Base-by-base conservation (phyloP, 345 rosid species). In the Carallia brachiata region DNA sequence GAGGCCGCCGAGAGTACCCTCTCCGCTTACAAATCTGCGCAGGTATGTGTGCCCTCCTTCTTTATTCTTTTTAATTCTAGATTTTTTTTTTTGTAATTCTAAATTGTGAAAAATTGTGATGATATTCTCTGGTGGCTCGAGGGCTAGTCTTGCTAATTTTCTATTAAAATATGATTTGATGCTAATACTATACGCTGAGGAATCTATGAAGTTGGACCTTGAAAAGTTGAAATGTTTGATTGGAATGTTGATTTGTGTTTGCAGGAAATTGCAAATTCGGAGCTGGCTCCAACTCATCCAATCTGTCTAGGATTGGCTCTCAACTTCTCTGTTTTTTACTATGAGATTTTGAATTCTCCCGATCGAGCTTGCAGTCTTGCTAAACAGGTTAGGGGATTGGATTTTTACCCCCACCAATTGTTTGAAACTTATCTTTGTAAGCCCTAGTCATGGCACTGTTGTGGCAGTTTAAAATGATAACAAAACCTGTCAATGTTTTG, bases 331-430 rank as follows among this genome's bases (percentile, higher is more conserved):
- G 94, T 93, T 37, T 93, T 93, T 73, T 91, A 89, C 82, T 93
- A 91, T 58, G 97, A 91, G 84, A 91, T 93, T 69, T 82, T 93
- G 71, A 93, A 89, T 67, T 89, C 98, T 81, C 92, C 96, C 23
- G 96, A 91, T 68, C 97, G 96, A 37, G 98, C 98, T 65, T 93
- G 98, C 87, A 87, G 39, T 82, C 90, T 93, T 44, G 97, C 97
- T 61, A 93, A 91, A 70, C 96, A 93, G 94, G 98, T 93, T 2
- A 30, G 52, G 12, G 1, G 6, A 60, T 6, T 6, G 19, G 39
- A 57, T 32, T 9, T 55, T 15, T 60, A 9, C 0, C 15, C 8
- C 7, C 30, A 4, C 9, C 12, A 12, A 36, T 4, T 55, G 6
- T 12, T 44, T 12, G 5, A 12, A 44, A 44, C 50, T 44, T 44